Evolutionary conservation across 2,329 filamentous ascomycete genomes (phyloP).

Genomic region (Penicillium sp.): DNA sequence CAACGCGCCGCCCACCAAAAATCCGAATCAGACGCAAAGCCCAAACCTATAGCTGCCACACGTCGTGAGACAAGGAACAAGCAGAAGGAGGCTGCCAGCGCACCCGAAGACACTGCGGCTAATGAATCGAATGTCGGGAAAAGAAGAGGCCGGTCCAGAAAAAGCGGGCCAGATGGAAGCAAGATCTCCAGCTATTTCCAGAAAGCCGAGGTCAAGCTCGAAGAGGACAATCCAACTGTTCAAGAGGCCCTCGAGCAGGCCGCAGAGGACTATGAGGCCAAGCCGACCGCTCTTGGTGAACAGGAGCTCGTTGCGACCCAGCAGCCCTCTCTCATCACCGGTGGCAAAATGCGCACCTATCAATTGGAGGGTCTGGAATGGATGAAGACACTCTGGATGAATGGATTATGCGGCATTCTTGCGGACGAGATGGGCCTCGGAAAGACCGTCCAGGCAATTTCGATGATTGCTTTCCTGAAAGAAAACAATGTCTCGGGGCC

Average conservation of each 20-base stretch:
- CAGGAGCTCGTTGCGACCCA: conserved; percentile 71
- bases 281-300: conserved; percentile 56
- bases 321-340: conserved; percentile 78
- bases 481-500: conserved; percentile 85
- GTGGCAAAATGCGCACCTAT: conserved; percentile 88
- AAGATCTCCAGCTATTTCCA: conserved; percentile 57
- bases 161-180: conserved; percentile 20
- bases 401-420: conserved; percentile 84
- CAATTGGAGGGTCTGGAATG: conserved; percentile 92
- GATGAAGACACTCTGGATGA: conserved; percentile 77
- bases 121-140: conserved; percentile 13
- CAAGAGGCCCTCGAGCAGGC: conserved; percentile 55
- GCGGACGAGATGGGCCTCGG: conserved; percentile 93
- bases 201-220: conserved; percentile 52
- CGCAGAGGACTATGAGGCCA: conserved; percentile 52
- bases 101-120: conserved; percentile 16
- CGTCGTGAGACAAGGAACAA: conserved; percentile 30
- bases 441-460: conserved; percentile 88
- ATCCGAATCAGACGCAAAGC: conserved; percentile 25
- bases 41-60: conserved; percentile 5
- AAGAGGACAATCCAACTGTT: conserved; percentile 49
- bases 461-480: conserved; percentile 76
- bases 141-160: conserved; percentile 16
- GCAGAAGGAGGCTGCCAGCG: conserved; percentile 17
- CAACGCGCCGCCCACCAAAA: conserved; percentile 31